phyloP scores from a whole-genome alignment of 345 rosid species.

The Psidium guajava region DNA sequence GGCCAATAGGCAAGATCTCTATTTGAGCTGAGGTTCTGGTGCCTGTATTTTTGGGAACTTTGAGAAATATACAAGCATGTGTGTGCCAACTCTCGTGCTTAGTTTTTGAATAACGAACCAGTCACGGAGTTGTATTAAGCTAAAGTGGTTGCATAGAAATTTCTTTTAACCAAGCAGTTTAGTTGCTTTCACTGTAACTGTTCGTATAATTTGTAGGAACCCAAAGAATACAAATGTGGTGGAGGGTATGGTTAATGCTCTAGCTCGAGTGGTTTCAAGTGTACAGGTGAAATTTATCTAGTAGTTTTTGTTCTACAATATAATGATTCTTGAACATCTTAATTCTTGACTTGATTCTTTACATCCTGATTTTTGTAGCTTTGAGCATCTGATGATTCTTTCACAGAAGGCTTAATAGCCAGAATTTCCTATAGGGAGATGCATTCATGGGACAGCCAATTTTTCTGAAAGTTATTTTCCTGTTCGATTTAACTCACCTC shows the following conservation, averaged over 20 bases:
- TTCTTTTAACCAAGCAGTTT: neutral
- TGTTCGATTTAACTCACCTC: neutral
- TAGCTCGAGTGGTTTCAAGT: slow-evolving; percentile 92
- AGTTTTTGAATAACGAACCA: neutral
- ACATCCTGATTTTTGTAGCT: neutral
- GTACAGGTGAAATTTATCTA: slow-evolving; percentile 55
- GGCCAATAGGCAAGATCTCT: neutral
- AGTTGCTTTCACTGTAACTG: neutral
- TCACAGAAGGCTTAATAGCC: neutral
- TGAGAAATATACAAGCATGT: neutral
- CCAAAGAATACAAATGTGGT: slow-evolving; percentile 95
- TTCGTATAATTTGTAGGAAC: slow-evolving; percentile 35
- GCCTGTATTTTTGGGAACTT: neutral
- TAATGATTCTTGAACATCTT: neutral
- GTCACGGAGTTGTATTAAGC: neutral
- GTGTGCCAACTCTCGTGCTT: neutral
- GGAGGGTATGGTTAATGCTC: slow-evolving; percentile 95
- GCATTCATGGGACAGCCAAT: neutral
- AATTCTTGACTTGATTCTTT: neutral
- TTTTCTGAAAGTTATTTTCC: neutral
- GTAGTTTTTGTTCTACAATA: neutral
- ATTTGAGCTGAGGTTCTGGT: neutral
- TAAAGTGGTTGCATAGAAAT: neutral
- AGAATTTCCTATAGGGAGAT: neutral
- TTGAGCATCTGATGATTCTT: neutral